Evolutionary conservation across 1,284 basidiomycete species (phyloP).

Genomic region (Ceratobasidium sp.): DNA sequence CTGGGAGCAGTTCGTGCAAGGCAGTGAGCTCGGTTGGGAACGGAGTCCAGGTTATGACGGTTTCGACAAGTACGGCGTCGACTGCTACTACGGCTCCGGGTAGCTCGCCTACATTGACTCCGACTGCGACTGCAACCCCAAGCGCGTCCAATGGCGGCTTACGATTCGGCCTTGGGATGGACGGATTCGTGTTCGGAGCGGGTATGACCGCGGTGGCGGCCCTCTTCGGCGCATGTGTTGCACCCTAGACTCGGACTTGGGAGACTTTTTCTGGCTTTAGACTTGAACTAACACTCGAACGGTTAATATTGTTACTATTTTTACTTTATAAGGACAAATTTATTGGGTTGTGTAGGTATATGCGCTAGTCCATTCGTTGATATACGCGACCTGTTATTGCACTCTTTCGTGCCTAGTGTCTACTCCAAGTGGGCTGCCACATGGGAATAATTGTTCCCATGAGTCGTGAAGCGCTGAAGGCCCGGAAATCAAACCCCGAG

Average conservation of each 20-base stretch:
- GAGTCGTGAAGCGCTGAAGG: too few species aligned
- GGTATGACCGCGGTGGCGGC: constrained; percentile 11
- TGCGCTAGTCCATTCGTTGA: background rate
- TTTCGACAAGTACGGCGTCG: background rate
- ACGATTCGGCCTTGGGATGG: background rate
- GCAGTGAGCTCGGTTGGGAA: constrained; percentile 32
- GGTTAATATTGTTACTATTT: background rate
- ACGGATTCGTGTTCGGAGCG: constrained; percentile 2
- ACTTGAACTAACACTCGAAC: background rate
- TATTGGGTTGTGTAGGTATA: background rate
- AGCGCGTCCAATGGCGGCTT: background rate
- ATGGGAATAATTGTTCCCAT: too few species aligned
- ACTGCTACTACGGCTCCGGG: background rate
- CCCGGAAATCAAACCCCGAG: too few species aligned
- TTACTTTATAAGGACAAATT: too few species aligned
- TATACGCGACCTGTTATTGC: background rate
- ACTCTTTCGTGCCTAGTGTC: too few species aligned
- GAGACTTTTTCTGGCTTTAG: background rate
- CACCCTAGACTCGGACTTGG: constrained; percentile 1
- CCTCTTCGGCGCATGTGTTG: constrained; percentile 8
- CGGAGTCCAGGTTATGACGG: background rate
- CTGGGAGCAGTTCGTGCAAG: constrained; percentile 25
- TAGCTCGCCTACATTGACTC: background rate
- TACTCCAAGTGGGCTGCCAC: too few species aligned
- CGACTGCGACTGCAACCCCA: constrained; percentile 2